Evolutionary conservation across 495 filamentous ascomycete genomes (phyloP).

Genomic region (Aspergillus incahuasiensis): DNA sequence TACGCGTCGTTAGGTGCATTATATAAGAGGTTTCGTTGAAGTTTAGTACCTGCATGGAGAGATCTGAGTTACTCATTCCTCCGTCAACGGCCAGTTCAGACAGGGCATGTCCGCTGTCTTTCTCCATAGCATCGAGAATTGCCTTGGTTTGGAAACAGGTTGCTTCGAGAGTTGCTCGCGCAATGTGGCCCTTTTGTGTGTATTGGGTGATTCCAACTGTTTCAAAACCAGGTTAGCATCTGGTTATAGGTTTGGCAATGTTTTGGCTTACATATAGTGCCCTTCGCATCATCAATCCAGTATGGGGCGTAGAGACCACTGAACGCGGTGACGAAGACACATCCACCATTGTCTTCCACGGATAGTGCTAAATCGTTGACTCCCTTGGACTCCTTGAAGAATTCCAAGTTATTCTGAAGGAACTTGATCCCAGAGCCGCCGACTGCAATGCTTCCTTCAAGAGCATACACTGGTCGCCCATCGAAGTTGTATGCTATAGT

Average conservation of each 20-base stretch:
- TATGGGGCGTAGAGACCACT: conserved; percentile 94
- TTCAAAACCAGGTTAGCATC: neutral
- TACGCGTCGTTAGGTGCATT: too few relatives aligned
- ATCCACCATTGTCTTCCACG: conserved; percentile 83
- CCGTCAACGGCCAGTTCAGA: conserved; percentile 83
- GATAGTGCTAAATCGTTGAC: conserved; percentile 76
- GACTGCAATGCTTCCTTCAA: conserved; percentile 93
- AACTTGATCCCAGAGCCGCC: conserved; percentile 88
- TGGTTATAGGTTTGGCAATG: conserved; percentile 8
- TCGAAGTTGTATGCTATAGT: conserved; percentile 80
- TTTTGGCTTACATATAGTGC: conserved; percentile 66
- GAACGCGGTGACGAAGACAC: conserved; percentile 94
- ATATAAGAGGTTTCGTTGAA: neutral
- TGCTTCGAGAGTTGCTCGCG: conserved; percentile 88
- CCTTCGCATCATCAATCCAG: conserved; percentile 95
- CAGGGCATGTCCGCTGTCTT: conserved; percentile 78
- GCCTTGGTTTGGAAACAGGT: conserved; percentile 95
- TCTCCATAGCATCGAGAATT: conserved; percentile 92
- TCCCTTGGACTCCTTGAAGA: conserved; percentile 67
- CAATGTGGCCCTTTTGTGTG: conserved; percentile 86
- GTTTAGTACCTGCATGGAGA: conserved; percentile 73
- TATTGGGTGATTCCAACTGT: conserved; percentile 86
- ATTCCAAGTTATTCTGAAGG: conserved; percentile 78
- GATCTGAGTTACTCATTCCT: conserved; percentile 87
- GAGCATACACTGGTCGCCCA: conserved; percentile 74